Base-by-base conservation (phyloP, 2,329 filamentous ascomycete species). In the Beauveria varroae region DNA sequence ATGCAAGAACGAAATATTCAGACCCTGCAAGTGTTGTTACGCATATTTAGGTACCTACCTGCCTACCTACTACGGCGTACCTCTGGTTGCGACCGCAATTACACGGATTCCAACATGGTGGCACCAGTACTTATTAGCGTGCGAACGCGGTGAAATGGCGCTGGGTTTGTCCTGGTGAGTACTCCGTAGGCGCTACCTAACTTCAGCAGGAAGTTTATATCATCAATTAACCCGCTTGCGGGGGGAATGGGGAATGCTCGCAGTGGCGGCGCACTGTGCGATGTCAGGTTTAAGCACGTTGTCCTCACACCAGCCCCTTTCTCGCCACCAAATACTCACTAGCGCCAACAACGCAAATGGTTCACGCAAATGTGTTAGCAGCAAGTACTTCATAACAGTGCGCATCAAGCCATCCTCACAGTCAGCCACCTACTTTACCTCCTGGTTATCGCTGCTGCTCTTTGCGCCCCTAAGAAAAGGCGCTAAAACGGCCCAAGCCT, bases 221-320 rank as follows among this genome's bases (percentile, higher is more conserved):
- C 30, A 34, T 14, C 30, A 34, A 14, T 34, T 34, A 40, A 30
- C 58, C 58, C 58, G 58, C 50, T 37, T 60, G 50, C 58, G 58
- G 58, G 51, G 57, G 20, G 28, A 12, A 40, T 28, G 24, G 40
- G 40, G 50, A 37, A 46, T 20, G 28, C 43, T 47, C 8, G 28
- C 37, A 40, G 44, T 57, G 55, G 14, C 44, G 34, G 55, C 44
- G 40, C 40, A 60, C 57, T 44, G 57, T 61, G 51, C 43, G 30
- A 8, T 6, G 6, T 16, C 14, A 18, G 20, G 2, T n/a, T 47
- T 20, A 10, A 10, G 30, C 40, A 60, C 57, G 41, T 37, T 47
- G 16, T 6, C 5, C 3, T 14, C 24, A 26, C 47, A 37, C 46
- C 34, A n/a, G 43, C 58, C 59, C 59, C 59, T 56, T 55, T 56